These are phyloP conservation scores for Solanum tarijense DNA, from an alignment of 257 asterid species.

Conservation along the genomic window DNA sequence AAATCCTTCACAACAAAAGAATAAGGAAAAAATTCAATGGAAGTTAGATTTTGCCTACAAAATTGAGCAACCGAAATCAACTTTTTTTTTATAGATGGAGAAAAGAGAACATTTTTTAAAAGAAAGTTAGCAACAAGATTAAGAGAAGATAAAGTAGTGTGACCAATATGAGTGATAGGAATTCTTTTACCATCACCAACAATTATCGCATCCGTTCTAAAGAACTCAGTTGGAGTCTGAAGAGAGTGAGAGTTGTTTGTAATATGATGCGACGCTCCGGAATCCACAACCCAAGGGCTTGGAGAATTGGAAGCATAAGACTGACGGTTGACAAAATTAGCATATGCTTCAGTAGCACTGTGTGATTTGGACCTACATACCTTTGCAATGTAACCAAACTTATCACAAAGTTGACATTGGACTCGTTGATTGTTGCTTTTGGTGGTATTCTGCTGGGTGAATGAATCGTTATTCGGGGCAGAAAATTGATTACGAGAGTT, in stretches of 20 bases:
- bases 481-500: too few relatives aligned
- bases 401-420: background rate
- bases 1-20: too few relatives aligned
- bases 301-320: background rate
- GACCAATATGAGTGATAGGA: background rate
- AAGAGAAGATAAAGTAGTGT: background rate
- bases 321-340: background rate
- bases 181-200: background rate
- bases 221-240: background rate
- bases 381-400: background rate
- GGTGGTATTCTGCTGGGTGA: background rate
- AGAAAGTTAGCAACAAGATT: too few relatives aligned
- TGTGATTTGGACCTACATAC: background rate
- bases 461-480: background rate
- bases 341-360: background rate
- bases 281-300: background rate
- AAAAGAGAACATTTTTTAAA: too few relatives aligned
- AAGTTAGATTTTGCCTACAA: too few relatives aligned
- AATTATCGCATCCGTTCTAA: background rate
- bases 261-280: background rate
- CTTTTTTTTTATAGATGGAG: too few relatives aligned
- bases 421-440: too few relatives aligned
- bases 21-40: too few relatives aligned
- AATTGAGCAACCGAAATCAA: too few relatives aligned
- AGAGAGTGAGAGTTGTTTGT: too few relatives aligned